Base-by-base conservation (phyloP, 441 rosid genomes). In the Monsonia emarginata region DNA sequence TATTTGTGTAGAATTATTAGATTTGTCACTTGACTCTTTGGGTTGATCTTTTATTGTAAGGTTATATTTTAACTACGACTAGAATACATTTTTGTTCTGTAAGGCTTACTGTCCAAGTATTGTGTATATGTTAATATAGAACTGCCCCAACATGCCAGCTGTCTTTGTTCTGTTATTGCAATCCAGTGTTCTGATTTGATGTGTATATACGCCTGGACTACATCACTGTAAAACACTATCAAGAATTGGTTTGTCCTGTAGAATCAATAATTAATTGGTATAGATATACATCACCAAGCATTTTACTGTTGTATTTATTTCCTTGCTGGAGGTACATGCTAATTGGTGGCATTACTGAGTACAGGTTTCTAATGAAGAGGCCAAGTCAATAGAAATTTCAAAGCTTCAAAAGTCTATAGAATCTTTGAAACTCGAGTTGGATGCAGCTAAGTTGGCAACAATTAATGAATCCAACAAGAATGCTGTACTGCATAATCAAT, bases 401-500 rank as follows among this genome's bases (percentile, higher is more conserved):
- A 89, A 88, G 79, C 93, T 88, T 75, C 89, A 82, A 65, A 85
- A 83, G 72, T 65, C 78, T 31, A 40, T 91, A 81, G 94, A 89
- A 71, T 88, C 96, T 65, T 69, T 88, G 83, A 83, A 70, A 73
- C 96, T 94, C 69, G 96, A 91, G 79, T 79, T 88, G 69, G 99
- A 94, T 84, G 97, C 95, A 61, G 81, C 97, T 73, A 94, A 84
- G 81, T 80, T 91, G 75, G 87, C 91, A 50, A 89, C 95, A 63
- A 85, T 89, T 65, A 91, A 87, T 72, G 94, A 88, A 80, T 89
- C 88, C 78, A 88, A 88, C 85, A 94, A 89, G 81, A 88, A 94
- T 73, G 90, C 85, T 22, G 86, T 86, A 79, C 81, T 94, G 79
- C 84, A 83, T 79, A 88, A 86, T 79, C 99, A 89, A 75, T 74